A percentile compares a stretch with the other conserved stretches of the same genome.
Evolutionary conservation across 176 grass and related monocot genomes (phyloP).

Genomic region (Raddia guianensis): DNA sequence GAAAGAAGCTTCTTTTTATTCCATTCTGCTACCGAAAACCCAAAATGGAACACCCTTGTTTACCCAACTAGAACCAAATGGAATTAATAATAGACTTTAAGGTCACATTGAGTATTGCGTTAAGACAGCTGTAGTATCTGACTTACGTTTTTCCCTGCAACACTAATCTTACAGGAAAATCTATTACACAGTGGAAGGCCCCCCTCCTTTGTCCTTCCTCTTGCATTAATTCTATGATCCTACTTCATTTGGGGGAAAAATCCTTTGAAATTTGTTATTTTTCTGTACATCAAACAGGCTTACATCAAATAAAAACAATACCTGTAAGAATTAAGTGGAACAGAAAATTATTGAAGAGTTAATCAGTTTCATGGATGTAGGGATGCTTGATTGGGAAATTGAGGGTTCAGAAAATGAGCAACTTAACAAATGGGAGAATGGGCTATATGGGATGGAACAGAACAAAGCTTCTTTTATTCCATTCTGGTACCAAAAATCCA

Average conservation of each 20-base stretch:
- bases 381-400: too few relatives aligned
- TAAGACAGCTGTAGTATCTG: background rate
- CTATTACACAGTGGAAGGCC: constrained; percentile 99
- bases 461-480: constrained; percentile 29
- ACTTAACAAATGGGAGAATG: constrained; percentile 7
- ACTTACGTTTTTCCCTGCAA: constrained; percentile 41
- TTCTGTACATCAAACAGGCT: constrained; percentile 7
- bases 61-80: background rate
- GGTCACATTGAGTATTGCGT: background rate
- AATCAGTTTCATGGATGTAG: background rate
- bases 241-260: background rate
- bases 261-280: constrained; percentile 1
- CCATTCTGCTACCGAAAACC: background rate
- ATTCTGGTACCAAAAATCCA: too few relatives aligned
- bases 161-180: constrained; percentile 99
- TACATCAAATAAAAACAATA: constrained; percentile 11
- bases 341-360: background rate
- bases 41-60: background rate
- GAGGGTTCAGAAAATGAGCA: background rate
- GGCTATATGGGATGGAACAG: background rate
- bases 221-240: background rate
- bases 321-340: constrained; percentile 5
- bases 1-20: constrained; percentile 27
- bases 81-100: constrained; percentile 24
- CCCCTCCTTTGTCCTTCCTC: background rate